Evolutionary conservation across 176 grass and related monocot species (phyloP), one percentile per base, ranked within the genome.

Genomic region (Coix lacrymajobi): DNA sequence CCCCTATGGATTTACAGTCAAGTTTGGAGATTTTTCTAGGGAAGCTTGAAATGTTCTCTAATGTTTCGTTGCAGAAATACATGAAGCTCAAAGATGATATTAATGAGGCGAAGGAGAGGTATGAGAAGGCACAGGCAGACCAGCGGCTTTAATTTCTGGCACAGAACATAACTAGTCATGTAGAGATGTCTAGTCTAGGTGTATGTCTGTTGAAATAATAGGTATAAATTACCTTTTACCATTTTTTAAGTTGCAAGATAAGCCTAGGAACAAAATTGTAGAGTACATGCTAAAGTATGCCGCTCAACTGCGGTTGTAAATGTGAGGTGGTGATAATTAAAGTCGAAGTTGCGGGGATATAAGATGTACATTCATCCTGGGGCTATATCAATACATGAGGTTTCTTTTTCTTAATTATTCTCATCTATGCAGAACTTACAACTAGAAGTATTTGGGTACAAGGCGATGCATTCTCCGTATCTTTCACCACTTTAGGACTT

Each of bases 11-110:
- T 83, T 90, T 99, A 69, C 93, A 85, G 41, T 85, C 91, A 66
- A 80, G 89, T 70, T 77, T 99, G 85, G 90, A 78, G 46, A 83
- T 39, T 54, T 92, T 99, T 76, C 52, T 99, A 38, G 64, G 57
- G 66, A 84, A 76, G 84, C 89, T 99, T 45, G 70, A 74, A 84
- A 16, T 10, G 26, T 94, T 94, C 82, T 86, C 97, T 2, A 16
- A 78, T 29, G 66, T 17, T 65, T 96, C 97, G 40, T 51, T 87
- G 52, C 12, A 84, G 56, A 80, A 69, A 20, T 99, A 99, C 84
- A 67, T 22, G 12, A 2, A 4, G 25, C 92, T 99, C 41, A 72
- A 89, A 78, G 22, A 31, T 4, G 78, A 89, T 11, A 83, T 94
- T 70, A 3, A 80, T 8, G 0, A 29, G 19, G 93, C 91, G 32